phyloP scores from a whole-genome alignment of 345 rosid genomes.

The Angophora floribunda region DNA sequence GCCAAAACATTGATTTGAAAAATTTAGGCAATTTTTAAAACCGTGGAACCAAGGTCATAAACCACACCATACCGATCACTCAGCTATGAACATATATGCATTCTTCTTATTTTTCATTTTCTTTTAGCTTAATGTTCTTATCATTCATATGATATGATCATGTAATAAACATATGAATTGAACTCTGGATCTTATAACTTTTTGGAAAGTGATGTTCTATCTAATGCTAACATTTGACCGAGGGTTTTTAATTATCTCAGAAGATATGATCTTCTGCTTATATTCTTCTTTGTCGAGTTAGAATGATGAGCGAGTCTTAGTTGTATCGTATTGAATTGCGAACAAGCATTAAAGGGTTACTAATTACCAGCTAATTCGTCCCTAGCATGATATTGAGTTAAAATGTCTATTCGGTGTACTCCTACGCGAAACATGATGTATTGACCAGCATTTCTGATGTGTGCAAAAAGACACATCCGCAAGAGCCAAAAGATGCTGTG shows the following conservation, averaged over 20 bases:
- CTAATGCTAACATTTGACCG: neutral
- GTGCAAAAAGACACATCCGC: neutral
- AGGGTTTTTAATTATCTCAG: neutral
- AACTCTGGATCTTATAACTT: neutral
- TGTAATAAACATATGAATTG: neutral
- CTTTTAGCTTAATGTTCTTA: neutral
- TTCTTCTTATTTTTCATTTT: neutral
- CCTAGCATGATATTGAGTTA: neutral
- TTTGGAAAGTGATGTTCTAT: neutral
- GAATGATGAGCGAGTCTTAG: neutral
- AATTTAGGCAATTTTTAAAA: neutral
- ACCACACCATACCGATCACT: neutral
- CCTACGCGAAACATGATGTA: neutral
- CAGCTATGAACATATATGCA: neutral
- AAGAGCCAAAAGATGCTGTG: neutral
- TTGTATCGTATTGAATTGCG: neutral
- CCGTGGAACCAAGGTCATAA: neutral
- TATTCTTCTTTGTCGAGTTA: neutral
- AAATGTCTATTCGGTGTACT: neutral
- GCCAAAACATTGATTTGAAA: neutral
- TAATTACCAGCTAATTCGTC: neutral
- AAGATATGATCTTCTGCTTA: neutral
- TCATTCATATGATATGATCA: neutral
- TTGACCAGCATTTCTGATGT: neutral
- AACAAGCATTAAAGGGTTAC: neutral